phyloP scores from a whole-genome alignment of 1,139 yeast species.

The Sugiyamaella castrensis region DNA sequence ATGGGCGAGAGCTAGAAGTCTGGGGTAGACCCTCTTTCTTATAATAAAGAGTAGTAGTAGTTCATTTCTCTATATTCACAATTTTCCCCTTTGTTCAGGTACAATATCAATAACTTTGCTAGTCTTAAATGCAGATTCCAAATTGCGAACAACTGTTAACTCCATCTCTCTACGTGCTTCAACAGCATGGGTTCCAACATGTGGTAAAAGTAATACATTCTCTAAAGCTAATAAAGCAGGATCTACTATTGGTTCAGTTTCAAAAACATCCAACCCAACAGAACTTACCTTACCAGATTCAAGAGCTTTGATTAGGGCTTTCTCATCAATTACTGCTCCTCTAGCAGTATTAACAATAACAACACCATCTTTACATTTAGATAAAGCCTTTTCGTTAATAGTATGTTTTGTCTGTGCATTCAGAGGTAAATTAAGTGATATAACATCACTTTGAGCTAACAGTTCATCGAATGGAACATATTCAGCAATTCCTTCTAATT shows the following conservation, averaged over 20 bases:
- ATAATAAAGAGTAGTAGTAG: too few relatives aligned
- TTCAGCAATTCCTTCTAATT: slow-evolving; percentile 50
- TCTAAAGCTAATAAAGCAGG: slow-evolving; percentile 36
- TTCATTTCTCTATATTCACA: too few relatives aligned
- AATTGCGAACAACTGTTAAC: slow-evolving; percentile 48
- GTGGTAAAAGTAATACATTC: slow-evolving; percentile 60
- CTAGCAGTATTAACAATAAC: slow-evolving; percentile 64
- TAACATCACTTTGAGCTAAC: slow-evolving; percentile 53
- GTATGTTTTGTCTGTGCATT: slow-evolving; percentile 51
- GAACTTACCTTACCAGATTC: slow-evolving; percentile 63
- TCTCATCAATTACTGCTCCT: slow-evolving; percentile 71
- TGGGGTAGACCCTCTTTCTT: too few relatives aligned
- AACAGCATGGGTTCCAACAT: slow-evolving; percentile 60
- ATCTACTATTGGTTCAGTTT: slow-evolving; percentile 62
- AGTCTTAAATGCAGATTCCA: slow-evolving; percentile 44
- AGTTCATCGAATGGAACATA: slow-evolving; percentile 58
- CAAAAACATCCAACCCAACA: slow-evolving; percentile 72
- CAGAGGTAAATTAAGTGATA: slow-evolving; percentile 64
- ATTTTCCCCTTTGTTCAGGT: slow-evolving; percentile 35
- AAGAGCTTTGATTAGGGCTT: slow-evolving; percentile 57
- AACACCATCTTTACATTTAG: slow-evolving; percentile 65
- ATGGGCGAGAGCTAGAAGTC: too few relatives aligned
- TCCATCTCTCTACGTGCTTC: slow-evolving; percentile 61
- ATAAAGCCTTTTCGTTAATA: slow-evolving; percentile 51
- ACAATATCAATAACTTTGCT: slow-evolving; percentile 56